phyloP scores from a whole-genome alignment of 768 basidiomycete species.

The Lepiota subincarnata region DNA sequence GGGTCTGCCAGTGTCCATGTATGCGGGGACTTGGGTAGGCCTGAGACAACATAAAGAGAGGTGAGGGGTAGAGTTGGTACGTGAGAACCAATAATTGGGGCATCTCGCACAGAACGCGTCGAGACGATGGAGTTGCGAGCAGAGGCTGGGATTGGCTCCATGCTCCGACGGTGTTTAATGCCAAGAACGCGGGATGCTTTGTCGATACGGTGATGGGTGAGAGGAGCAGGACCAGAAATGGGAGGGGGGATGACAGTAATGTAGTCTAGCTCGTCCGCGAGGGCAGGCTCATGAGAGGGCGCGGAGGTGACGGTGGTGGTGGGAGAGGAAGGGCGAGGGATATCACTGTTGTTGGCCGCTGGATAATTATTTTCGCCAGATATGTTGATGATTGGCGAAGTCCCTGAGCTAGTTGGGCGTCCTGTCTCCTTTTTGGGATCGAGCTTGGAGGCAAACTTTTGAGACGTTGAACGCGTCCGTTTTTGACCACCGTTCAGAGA shows the following conservation, averaged over 20 bases:
- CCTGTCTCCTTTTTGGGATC: constrained; percentile 32
- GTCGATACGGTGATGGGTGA: constrained; percentile 46
- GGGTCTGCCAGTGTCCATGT: constrained; percentile 89
- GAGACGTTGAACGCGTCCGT: constrained; percentile 24
- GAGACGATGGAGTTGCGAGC: constrained; percentile 76
- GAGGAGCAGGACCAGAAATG: constrained; percentile 29
- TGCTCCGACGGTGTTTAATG: constrained; percentile 67
- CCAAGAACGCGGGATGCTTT: constrained; percentile 79
- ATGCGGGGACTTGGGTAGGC: constrained; percentile 83
- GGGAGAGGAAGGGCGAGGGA: constrained; percentile 20
- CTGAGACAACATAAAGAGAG: constrained; percentile 83
- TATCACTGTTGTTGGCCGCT: neutral
- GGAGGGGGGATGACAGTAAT: constrained; percentile 43
- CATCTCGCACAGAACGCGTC: constrained; percentile 59
- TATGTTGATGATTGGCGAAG: constrained; percentile 50
- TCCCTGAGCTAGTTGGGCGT: constrained; percentile 29
- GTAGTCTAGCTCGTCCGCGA: constrained; percentile 74
- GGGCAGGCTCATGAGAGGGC: constrained; percentile 35
- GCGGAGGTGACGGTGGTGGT: constrained; percentile 21
- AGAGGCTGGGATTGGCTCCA: constrained; percentile 83
- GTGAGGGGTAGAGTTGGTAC: constrained; percentile 72
- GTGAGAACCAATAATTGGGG: constrained; percentile 56
- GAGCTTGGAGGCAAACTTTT: constrained; percentile 25
- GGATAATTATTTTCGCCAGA: constrained; percentile 31
- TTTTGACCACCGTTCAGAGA: constrained; percentile 30